A percentile compares a stretch with the other conserved stretches of the same genome.
Conservation (phyloP, 352 stramenopile genomes). For the Globisporangium cystogenes region DNA sequence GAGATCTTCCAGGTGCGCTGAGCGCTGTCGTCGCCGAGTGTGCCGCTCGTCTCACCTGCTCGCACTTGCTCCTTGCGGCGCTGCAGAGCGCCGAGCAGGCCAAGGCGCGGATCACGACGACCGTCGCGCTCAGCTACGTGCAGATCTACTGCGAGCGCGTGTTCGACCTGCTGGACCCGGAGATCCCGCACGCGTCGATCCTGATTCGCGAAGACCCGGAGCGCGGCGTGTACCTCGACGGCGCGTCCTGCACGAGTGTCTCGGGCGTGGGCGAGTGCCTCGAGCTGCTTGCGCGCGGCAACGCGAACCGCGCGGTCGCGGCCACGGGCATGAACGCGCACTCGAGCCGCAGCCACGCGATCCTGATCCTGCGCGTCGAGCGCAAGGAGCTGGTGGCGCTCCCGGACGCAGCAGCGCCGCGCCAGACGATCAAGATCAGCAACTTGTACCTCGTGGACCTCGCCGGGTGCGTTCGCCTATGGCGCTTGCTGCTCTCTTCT, state of each 20-base stretch:
- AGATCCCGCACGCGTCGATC: constrained; percentile 33
- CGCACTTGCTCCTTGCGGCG: neutral
- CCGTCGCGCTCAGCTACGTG: constrained; percentile 58
- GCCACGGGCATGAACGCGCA: constrained; percentile 86
- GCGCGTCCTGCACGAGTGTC: constrained; percentile 34
- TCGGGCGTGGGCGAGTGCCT: constrained; percentile 43
- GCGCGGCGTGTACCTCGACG: constrained; percentile 60
- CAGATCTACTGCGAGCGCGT: constrained; percentile 84
- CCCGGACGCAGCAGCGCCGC: neutral
- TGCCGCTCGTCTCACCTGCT: neutral
- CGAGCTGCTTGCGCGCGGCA: constrained; percentile 34
- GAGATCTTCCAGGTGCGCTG: constrained; percentile 46
- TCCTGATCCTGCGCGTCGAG: constrained; percentile 83
- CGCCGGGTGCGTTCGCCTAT: constrained; percentile 23
- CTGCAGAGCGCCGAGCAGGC: constrained; percentile 20
- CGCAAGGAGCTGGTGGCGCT: constrained; percentile 30
- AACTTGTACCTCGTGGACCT: constrained; percentile 66
- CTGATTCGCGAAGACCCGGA: constrained; percentile 58
- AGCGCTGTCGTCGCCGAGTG: too few species aligned
- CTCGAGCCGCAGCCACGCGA: constrained; percentile 80
- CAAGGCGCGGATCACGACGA: constrained; percentile 28
- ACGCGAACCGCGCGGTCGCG: constrained; percentile 69
- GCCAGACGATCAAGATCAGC: constrained; percentile 47
- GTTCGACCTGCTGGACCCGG: constrained; percentile 55
- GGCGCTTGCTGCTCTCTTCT: too few species aligned